Conservation (phyloP, 169 alveolate species). For the Plasmodium gaboni region DNA sequence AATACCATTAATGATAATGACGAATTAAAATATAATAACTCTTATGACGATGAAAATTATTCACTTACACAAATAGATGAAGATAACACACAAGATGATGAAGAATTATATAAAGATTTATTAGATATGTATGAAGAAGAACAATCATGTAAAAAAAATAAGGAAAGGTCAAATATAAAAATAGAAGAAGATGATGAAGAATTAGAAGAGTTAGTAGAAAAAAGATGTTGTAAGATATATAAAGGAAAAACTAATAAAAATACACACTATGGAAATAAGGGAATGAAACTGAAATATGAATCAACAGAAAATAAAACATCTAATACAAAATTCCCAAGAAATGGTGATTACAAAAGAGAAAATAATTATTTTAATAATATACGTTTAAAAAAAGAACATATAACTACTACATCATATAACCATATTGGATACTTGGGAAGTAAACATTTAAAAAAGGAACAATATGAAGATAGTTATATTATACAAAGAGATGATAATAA, state of each 20-base stretch:
- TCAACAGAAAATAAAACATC: constrained; percentile 10
- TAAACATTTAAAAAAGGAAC: constrained; percentile 11
- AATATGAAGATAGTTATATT: constrained; percentile 1
- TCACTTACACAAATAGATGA: neutral
- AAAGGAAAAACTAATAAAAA: neutral
- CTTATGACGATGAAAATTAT: neutral
- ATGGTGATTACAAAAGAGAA: constrained; percentile 7
- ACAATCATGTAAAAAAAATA: neutral
- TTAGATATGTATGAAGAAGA: neutral
- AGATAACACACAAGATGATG: constrained; percentile 3
- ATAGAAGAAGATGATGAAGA: constrained; percentile 1
- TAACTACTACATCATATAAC: neutral
- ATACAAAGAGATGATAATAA: neutral
- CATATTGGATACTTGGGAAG: constrained; percentile 1
- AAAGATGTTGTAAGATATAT: neutral
- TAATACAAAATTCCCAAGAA: neutral
- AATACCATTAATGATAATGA: neutral
- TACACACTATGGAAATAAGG: neutral
- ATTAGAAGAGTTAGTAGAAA: neutral
- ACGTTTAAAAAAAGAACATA: too few relatives aligned
- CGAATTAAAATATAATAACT: neutral
- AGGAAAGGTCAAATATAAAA: neutral
- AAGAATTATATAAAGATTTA: neutral
- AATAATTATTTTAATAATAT: neutral
- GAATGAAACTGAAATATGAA: neutral